Percentiles rank a stretch among this genome's conserved stretches.
Evolutionary conservation across 176 grass and related monocot species (phyloP).

Genomic region (Oryza glumipatula): DNA sequence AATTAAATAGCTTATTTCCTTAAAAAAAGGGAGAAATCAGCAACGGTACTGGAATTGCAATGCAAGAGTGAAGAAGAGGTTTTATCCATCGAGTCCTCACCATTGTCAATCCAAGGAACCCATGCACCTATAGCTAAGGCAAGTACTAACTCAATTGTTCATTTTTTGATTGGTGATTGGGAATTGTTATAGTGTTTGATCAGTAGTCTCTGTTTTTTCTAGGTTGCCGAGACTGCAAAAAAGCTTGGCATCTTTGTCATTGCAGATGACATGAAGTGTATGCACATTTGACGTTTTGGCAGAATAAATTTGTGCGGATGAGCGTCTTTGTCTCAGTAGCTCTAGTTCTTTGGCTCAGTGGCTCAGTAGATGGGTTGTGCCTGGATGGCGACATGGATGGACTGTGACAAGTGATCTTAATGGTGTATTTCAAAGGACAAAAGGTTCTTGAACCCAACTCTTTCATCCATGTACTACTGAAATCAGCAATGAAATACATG

Average conservation of each 20-base stretch:
- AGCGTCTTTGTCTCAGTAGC: slow-evolving; percentile 53
- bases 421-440: slow-evolving; percentile 54
- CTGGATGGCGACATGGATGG: slow-evolving; percentile 92
- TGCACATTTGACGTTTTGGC: slow-evolving; percentile 58
- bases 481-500: background rate
- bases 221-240: slow-evolving; percentile 61
- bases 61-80: no score
- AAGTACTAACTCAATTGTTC: background rate
- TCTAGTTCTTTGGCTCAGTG: slow-evolving; percentile 49
- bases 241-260: slow-evolving; percentile 83
- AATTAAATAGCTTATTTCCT: no score
- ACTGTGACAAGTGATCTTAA: slow-evolving; percentile 54
- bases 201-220: background rate
- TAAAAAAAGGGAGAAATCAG: no score
- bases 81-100: no score
- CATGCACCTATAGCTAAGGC: slow-evolving; percentile 64
- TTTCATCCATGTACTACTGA: background rate
- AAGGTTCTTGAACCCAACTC: slow-evolving; percentile 42
- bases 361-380: slow-evolving; percentile 57
- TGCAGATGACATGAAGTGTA: slow-evolving; percentile 66
- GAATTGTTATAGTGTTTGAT: background rate
- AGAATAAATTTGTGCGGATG: slow-evolving; percentile 69
- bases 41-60: background rate
- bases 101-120: slow-evolving; percentile 77
- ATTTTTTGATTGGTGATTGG: background rate